Evolutionary conservation across 129 eudicot species (phyloP), one percentile per base, ranked within the genome.

Genomic region (Deinandra increscens): DNA sequence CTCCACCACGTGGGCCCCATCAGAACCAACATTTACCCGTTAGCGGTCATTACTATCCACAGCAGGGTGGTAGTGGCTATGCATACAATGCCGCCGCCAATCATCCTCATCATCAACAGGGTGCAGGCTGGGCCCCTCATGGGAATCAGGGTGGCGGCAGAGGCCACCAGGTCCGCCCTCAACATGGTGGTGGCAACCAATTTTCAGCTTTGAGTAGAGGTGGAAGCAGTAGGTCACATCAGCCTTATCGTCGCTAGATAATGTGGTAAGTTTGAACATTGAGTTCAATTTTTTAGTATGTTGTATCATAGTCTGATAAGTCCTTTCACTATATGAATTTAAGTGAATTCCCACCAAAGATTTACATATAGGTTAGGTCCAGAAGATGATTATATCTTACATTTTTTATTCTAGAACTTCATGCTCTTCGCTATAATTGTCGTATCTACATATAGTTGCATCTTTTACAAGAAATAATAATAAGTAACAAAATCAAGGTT

Each of bases 171-270:
- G 70, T 50, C 51, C 79, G 70, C 10, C 83, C 88, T 17, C 89
- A 83, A 71, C 95, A 72, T 5, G 59, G 81, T 1, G 85, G 81
- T 2, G 84, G 96, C 42, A 91, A 88, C 75, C 91, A 84, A 3
- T 91, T 75, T 75, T 81, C 98, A 12, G 91, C 91, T 12, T 82
- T 88, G 71, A 85, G 68, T 61, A 79, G 87, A 58, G 9, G 87
- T 75, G 46, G 82, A 69, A 6, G 59, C 36, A 44, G 67, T 31
- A 71, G 79, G 17, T 17, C 68, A 37, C 68, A 63, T 37, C 68
- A 63, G 29, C 60, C 45, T 66, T 56, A 82, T 69, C 83, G 78
- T 44, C 74, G 86, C 8, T 88, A 88, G 70, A 75, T n/a, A 22
- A 39, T 66, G 17, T 7, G 68, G 9, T 44, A 44, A 18, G 58